Evolutionary conservation across 805 yeast genomes (phyloP).

Genomic region (Lipomyces kockii): DNA sequence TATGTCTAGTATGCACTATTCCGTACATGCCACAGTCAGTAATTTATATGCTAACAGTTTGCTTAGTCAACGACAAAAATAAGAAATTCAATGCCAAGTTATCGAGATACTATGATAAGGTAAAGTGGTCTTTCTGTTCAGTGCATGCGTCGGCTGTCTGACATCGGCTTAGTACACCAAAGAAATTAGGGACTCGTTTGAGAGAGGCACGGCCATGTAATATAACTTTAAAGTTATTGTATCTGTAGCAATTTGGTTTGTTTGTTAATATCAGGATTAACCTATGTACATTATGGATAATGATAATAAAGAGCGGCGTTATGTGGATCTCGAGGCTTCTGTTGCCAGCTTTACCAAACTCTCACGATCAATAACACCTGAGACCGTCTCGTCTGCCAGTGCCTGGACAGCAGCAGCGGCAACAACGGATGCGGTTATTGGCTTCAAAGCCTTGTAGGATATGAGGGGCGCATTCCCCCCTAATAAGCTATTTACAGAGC

Average conservation of each 20-base stretch:
- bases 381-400: constrained; percentile 20
- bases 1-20: constrained; percentile 42
- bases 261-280: background rate
- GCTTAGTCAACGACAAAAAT: constrained; percentile 70
- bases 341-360: constrained; percentile 21
- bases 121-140: background rate
- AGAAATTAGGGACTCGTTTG: constrained; percentile 46
- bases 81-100: constrained; percentile 73
- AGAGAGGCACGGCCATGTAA: constrained; percentile 47
- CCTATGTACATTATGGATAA: constrained; percentile 2
- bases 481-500: constrained; percentile 23
- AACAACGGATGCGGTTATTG: constrained; percentile 29
- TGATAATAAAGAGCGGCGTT: constrained; percentile 1
- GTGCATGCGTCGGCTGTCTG: background rate
- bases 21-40: background rate
- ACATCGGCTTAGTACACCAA: constrained; percentile 39
- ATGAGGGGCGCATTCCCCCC: constrained; percentile 32
- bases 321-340: constrained; percentile 9
- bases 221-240: background rate
- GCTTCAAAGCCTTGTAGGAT: constrained; percentile 21
- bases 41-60: background rate
- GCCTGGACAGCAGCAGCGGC: constrained; percentile 37
- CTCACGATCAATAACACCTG: constrained; percentile 24
- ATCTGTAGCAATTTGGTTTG: background rate
- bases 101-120: constrained; percentile 58